Conservation (phyloP, 1,139 yeast genomes). For the Geotrichum restrictum region DNA sequence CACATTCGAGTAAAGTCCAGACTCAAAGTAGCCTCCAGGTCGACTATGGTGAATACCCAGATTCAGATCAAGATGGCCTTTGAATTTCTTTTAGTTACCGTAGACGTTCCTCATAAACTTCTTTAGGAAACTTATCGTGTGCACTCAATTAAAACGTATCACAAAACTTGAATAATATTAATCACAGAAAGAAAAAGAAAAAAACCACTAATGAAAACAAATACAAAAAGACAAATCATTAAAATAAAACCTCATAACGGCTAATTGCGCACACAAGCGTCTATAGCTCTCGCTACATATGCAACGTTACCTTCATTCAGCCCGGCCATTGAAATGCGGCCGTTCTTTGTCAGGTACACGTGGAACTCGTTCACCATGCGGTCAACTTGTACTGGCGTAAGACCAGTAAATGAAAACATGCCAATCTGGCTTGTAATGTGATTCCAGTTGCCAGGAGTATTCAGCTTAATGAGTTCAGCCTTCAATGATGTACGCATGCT, state of each 20-base stretch:
- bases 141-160: too few relatives aligned
- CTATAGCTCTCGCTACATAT: slow-evolving; percentile 73
- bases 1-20: too few relatives aligned
- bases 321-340: slow-evolving; percentile 90
- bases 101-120: too few relatives aligned
- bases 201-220: not conserved
- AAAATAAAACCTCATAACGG: not conserved
- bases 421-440: slow-evolving; percentile 88
- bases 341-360: slow-evolving; percentile 81
- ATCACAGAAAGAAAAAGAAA: not conserved
- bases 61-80: too few relatives aligned
- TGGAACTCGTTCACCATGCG: slow-evolving; percentile 66
- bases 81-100: too few relatives aligned
- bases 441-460: slow-evolving; percentile 70
- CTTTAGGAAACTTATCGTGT: too few relatives aligned
- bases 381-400: slow-evolving; percentile 64
- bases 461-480: slow-evolving; percentile 52
- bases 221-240: too few relatives aligned
- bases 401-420: slow-evolving; percentile 93
- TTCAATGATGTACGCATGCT: slow-evolving; percentile 56
- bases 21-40: too few relatives aligned
- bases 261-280: slow-evolving; percentile 43
- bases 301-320: slow-evolving; percentile 75
- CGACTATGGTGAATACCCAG: too few relatives aligned
- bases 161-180: too few relatives aligned